These are phyloP conservation scores for Termitomyces sp. DNA, from an alignment of 768 basidiomycete species.

Conservation along the genomic window DNA sequence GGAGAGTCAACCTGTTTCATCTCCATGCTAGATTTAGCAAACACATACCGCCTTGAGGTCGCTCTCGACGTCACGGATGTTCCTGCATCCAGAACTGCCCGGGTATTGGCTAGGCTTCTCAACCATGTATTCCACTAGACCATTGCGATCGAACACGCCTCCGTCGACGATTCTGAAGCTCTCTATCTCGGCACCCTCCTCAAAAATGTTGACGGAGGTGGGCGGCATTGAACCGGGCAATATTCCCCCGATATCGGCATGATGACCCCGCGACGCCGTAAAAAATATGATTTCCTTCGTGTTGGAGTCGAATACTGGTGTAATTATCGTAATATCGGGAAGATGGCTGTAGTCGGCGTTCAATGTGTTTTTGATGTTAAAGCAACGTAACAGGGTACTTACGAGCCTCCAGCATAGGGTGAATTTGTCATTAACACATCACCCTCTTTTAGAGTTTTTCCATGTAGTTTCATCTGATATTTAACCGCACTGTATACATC, in stretches of 20 bases:
- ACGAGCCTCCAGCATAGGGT: slow-evolving; percentile 86
- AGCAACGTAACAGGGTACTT: slow-evolving; percentile 23
- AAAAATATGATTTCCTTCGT: slow-evolving; percentile 81
- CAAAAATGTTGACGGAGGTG: slow-evolving; percentile 82
- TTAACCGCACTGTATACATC: slow-evolving; percentile 60
- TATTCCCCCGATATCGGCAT: slow-evolving; percentile 92
- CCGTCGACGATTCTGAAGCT: slow-evolving; percentile 87
- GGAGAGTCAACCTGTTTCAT: slow-evolving; percentile 4
- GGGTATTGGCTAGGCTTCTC: slow-evolving; percentile 77
- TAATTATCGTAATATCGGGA: slow-evolving; percentile 88
- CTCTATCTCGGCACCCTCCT: slow-evolving; percentile 90
- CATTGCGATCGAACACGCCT: slow-evolving; percentile 74
- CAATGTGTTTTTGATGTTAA: neutral
- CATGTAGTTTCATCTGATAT: slow-evolving; percentile 81
- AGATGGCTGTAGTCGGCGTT: slow-evolving; percentile 27
- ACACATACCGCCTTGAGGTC: slow-evolving; percentile 79
- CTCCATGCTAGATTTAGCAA: neutral
- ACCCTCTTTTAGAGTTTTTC: slow-evolving; percentile 70
- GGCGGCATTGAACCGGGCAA: slow-evolving; percentile 95
- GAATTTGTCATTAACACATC: slow-evolving; percentile 94
- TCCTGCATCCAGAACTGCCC: slow-evolving; percentile 82
- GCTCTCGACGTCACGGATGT: slow-evolving; percentile 85
- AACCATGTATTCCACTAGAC: slow-evolving; percentile 74
- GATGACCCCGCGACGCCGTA: slow-evolving; percentile 90
- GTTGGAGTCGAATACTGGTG: slow-evolving; percentile 74